Base-by-base conservation (phyloP, 768 basidiomycete species). In the Trametes cubensis region DNA sequence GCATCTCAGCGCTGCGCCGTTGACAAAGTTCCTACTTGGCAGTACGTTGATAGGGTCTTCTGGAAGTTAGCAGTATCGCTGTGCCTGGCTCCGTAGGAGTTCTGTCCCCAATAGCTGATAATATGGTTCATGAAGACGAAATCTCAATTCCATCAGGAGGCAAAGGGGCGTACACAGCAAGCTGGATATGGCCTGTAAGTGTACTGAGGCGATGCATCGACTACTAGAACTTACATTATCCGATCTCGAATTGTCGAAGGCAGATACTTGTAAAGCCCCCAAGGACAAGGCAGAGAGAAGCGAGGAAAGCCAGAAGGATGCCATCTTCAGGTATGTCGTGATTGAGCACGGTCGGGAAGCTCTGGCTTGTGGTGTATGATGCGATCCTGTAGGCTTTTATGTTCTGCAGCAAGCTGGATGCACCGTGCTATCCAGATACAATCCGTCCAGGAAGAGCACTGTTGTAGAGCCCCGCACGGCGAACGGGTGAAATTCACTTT, bases 51-150 rank as follows among this genome's bases (percentile, higher is more conserved):
- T 39, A 87, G 71, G 1, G 71, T 70, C 71, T 84, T 75, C 71
- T 87, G 85, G 76, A 78, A 85, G 59, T 79, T 79, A 5, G 77
- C 78, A n/a, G 70, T 62, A 59, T 72, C 71, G 3, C 75, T 66
- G 65, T 82, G 76, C 1, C 80, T 79, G 3, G 83, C 83, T 34
- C 85, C 85, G 58, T 81, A 83, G 11, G 83, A 84, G 68, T 87
- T 83, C 67, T 86, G 85, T 18, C 85, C 83, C 74, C 77, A 85
- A 66, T 84, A 84, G 3, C 79, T 80, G 10, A 11, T 6, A 11
- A 34, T 11, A 34, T n/a, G 11, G 2, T 10, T 34, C 2, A 10
- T 34, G 28, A 34, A 11, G 4, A 34, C 34, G 10, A 11, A 34
- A 10, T 11, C 2, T 7, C 2, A 2, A 2, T 6, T 11, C 34